phyloP scores from a whole-genome alignment of 2,329 filamentous ascomycete genomes.

The Onygena corvina region DNA sequence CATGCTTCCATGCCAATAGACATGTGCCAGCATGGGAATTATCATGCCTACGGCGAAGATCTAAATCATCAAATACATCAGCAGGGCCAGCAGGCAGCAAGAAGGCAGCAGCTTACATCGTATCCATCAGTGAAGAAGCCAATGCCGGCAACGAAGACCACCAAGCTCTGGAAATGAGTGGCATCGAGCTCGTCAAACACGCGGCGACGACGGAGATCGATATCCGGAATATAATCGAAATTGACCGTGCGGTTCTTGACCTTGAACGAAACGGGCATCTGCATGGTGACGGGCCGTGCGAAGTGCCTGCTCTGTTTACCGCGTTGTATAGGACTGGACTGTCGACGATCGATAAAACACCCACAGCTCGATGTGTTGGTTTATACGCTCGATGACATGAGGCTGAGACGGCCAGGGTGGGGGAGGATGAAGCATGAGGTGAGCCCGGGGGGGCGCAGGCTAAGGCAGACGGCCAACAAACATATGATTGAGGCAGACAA shows the following conservation, averaged over 20 bases:
- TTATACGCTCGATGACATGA: no score
- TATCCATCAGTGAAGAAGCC: conserved; percentile 8
- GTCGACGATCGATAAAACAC: no score
- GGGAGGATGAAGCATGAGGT: background rate
- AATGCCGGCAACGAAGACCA: conserved; percentile 8
- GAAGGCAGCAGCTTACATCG: background rate
- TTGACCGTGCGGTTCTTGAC: conserved; percentile 16
- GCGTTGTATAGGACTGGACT: background rate
- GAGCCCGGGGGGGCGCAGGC: background rate
- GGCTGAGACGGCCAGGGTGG: background rate
- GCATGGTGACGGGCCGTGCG: conserved; percentile 8
- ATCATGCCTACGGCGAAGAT: background rate
- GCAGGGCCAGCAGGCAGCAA: background rate
- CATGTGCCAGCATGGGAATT: conserved; percentile 5
- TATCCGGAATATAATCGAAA: conserved; percentile 15
- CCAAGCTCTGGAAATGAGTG: conserved; percentile 16
- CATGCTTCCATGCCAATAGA: conserved; percentile 6
- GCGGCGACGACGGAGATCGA: conserved; percentile 12
- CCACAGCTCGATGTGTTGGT: no score
- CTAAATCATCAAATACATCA: background rate
- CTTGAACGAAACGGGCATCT: conserved; percentile 13
- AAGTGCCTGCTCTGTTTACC: background rate
- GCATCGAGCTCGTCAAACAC: conserved; percentile 16
- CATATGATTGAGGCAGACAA: background rate
- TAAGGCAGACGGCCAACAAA: background rate